Conservation (phyloP, 2,329 filamentous ascomycete species). For the Paecilomyces fulvus region DNA sequence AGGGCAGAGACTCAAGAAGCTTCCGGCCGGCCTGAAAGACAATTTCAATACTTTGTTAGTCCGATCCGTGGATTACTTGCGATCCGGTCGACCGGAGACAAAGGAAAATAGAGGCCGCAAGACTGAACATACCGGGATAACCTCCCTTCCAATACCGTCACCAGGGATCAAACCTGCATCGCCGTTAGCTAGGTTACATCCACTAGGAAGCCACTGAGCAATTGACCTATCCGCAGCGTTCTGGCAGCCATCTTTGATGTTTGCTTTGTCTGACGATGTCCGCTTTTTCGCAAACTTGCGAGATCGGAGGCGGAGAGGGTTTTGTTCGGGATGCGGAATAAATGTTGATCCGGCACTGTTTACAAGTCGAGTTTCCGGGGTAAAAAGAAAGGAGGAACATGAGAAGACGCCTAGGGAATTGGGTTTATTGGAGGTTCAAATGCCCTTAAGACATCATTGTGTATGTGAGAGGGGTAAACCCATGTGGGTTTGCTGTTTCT, state of each 20-base stretch:
- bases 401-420: not conserved
- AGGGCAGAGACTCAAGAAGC: conserved; percentile 82
- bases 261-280: conserved; percentile 1
- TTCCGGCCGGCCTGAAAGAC: conserved; percentile 60
- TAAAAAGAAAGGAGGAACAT: not conserved
- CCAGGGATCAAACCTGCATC: conserved; percentile 81
- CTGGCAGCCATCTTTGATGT: conserved; percentile 46
- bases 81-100: not conserved
- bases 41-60: conserved; percentile 7
- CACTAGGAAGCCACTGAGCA: conserved; percentile 5
- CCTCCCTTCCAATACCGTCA: conserved; percentile 96
- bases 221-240: conserved; percentile 59
- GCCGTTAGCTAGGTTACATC: not conserved
- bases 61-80: not conserved
- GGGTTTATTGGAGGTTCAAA: not conserved
- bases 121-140: conserved; percentile 63
- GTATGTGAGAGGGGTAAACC: not conserved
- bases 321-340: conserved; percentile 9
- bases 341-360: not conserved
- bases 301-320: conserved; percentile 1
- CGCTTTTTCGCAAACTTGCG: conserved; percentile 19
- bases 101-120: conserved; percentile 3
- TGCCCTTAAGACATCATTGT: not conserved
- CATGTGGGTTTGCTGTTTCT: not conserved
- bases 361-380: not conserved